Conservation (phyloP, 2,329 filamentous ascomycete genomes). For the Didymella pinodella region DNA sequence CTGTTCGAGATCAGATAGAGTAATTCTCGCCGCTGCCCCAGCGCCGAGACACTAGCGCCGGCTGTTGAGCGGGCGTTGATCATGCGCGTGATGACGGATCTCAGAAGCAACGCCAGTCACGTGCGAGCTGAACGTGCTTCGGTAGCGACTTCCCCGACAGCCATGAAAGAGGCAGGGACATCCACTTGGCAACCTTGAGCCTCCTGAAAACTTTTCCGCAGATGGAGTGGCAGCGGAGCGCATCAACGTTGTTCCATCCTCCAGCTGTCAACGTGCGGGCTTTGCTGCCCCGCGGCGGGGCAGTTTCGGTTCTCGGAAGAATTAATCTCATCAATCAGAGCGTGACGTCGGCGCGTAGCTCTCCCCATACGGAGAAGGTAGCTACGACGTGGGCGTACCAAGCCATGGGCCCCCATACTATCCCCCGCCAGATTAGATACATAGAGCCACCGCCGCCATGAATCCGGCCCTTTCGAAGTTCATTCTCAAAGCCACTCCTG, state of each 20-base stretch:
- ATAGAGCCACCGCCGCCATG: conserved; percentile 44
- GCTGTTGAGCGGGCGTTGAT: conserved; percentile 26
- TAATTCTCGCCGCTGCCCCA: conserved; percentile 42
- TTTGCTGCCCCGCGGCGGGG: conserved; percentile 31
- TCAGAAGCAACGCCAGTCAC: conserved; percentile 11
- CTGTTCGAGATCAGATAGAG: conserved; percentile 25
- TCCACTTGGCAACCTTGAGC: conserved; percentile 26
- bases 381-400: conserved; percentile 15
- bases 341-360: conserved; percentile 22
- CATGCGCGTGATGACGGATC: conserved; percentile 31
- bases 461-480: conserved; percentile 52
- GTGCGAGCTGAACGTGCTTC: conserved; percentile 21
- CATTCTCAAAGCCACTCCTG: conserved; percentile 50
- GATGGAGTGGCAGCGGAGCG: conserved; percentile 19
- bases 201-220: conserved; percentile 23
- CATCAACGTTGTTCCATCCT: conserved; percentile 26
- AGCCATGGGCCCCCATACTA: conserved; percentile 20
- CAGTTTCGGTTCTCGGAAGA: conserved; percentile 38
- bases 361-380: conserved; percentile 18
- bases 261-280: conserved; percentile 31
- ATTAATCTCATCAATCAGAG: conserved; percentile 48
- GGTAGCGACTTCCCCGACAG: conserved; percentile 32
- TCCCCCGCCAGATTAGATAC: conserved; percentile 28
- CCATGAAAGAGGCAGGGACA: conserved; percentile 19
- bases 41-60: conserved; percentile 9